Evolutionary conservation across 1,284 basidiomycete genomes (phyloP).

Genomic region (Rhodofomes roseus): DNA sequence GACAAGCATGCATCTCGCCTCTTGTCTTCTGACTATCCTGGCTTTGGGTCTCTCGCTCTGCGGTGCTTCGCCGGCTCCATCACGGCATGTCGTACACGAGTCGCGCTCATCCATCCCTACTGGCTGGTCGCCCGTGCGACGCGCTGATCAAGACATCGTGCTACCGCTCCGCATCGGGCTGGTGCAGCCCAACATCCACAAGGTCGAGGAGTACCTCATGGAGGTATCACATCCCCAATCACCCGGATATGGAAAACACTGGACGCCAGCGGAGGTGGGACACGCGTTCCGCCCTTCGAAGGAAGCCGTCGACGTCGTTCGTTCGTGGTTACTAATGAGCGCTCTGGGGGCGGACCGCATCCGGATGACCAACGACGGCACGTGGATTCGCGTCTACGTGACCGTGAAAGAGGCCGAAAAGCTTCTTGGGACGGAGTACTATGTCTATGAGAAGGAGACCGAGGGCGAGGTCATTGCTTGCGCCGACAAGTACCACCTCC

Average conservation of each 20-base stretch:
- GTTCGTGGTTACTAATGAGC: slow-evolving; percentile 36
- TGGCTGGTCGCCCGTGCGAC: slow-evolving; percentile 34
- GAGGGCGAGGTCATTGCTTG: slow-evolving; percentile 16
- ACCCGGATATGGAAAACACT: slow-evolving; percentile 39
- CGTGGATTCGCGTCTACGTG: slow-evolving; percentile 42
- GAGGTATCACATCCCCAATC: slow-evolving; percentile 44
- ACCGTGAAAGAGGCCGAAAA: slow-evolving; percentile 42
- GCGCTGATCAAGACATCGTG: slow-evolving; percentile 27
- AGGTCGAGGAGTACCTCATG: slow-evolving; percentile 37
- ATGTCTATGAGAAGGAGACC: slow-evolving; percentile 30
- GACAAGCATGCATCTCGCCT: neutral
- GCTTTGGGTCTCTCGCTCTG: slow-evolving; percentile 4
- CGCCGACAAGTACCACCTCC: slow-evolving; percentile 15
- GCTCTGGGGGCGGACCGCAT: slow-evolving; percentile 31
- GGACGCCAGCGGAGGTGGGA: slow-evolving; percentile 34
- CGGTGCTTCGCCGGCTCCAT: neutral
- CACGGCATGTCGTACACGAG: slow-evolving; percentile 34
- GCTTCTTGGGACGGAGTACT: slow-evolving; percentile 43
- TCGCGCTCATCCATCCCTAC: slow-evolving; percentile 30
- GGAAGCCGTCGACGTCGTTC: slow-evolving; percentile 38
- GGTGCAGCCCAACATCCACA: slow-evolving; percentile 39
- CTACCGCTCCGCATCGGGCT: slow-evolving; percentile 43
- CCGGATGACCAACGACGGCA: slow-evolving; percentile 31
- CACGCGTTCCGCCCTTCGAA: slow-evolving; percentile 41
- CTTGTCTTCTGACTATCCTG: neutral